Evolutionary conservation across 1,139 yeast genomes (phyloP), one percentile per base, ranked within the genome.

Genomic region (Pichia sp.): DNA sequence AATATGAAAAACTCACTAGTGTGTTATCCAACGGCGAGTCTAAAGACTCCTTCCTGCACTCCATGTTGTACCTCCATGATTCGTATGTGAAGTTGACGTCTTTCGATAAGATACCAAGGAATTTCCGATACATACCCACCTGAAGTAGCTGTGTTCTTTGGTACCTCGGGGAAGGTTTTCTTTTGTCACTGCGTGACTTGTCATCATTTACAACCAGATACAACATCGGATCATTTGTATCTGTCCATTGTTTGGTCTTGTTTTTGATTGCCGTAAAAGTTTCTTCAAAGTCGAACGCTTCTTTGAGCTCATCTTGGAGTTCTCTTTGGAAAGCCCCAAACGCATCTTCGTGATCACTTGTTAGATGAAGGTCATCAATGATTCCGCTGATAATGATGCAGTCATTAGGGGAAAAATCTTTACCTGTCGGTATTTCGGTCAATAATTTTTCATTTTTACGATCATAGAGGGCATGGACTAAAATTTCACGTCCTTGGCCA

Each of bases 401-500:
- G 10, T 57, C 50, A 2, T 48, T 31, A 7, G 36, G 40, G 16
- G 13, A 8, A 11, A 34, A 5, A 11, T 8, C 15, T 5, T 16
- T 44, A 10, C 10, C 13, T n/a, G 47, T 31, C 0, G 32, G 36
- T 31, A 45, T 16, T 8, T 45, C 41, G 2, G 50, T 31, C 1
- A 47, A 45, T 4, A 64, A 29, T 4, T 58, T n/a, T 4, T 47
- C 16, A 8, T 19, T 15, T 26, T 41, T 10, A 16, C 16, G 26
- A 46, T 61, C 55, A 45, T 55, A 60, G 59, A 76, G 80, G 2
- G 80, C 80, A 65, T 83, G 86, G 5, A 82, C 76, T 52, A 81
- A 67, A 5, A 85, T 65, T 64, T 86, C 92, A 58, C 90, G 71
- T 1, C 87, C 82, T 55, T 78, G 78, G 0, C 87, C 82, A 8